Base-by-base conservation (phyloP, 768 basidiomycete species). In the Inosperma sp. region DNA sequence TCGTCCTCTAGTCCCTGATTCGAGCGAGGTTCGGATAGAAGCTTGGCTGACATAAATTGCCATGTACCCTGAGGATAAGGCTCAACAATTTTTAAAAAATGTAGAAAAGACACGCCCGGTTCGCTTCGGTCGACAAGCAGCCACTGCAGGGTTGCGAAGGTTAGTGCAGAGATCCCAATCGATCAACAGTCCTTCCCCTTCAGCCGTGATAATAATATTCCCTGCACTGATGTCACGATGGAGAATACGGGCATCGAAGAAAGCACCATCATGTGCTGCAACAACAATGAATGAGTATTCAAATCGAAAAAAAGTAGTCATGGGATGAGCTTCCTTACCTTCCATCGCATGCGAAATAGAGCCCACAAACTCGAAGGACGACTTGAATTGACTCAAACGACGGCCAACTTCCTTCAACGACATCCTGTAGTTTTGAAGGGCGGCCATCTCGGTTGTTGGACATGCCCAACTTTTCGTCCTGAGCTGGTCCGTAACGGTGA, bases 151-250 rank as follows among this genome's bases (percentile, higher is more conserved):
- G 12, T n/a, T 45, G 41, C 30, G 29, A 16, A 22, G 22, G n/a
- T 36, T 34, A 7, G 37, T 27, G 19, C 17, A 53, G 25, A 62
- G 16, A 31, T 68, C 65, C 62, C 62, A 64, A 16, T 68, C 64
- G 21, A 56, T 58, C 13, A 67, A 51, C n/a, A 63, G 8, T 0
- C 62, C 61, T 0, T 31, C 17, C 0, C 56, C 57, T 1, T 55
- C 46, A 1, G 36, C 36, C 1, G 31, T 53, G 6, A 64, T 37
- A 14, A 67, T 31, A 48, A 68, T 59, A 36, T 67, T 68, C 4
- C 55, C 53, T 0, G 23, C 31, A 29, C 65, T 66, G 10, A 65
- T 54, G 16, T 67, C 64, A 6, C 65, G 56, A 37, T 68, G 66
- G 22, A 66, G 37, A 16, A 62, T 51, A 3, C 39, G 39, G 5